These are phyloP conservation scores for Sordariomycetes sp. DNA, from an alignment of 2,329 filamentous ascomycete genomes.

Conservation along the genomic window DNA sequence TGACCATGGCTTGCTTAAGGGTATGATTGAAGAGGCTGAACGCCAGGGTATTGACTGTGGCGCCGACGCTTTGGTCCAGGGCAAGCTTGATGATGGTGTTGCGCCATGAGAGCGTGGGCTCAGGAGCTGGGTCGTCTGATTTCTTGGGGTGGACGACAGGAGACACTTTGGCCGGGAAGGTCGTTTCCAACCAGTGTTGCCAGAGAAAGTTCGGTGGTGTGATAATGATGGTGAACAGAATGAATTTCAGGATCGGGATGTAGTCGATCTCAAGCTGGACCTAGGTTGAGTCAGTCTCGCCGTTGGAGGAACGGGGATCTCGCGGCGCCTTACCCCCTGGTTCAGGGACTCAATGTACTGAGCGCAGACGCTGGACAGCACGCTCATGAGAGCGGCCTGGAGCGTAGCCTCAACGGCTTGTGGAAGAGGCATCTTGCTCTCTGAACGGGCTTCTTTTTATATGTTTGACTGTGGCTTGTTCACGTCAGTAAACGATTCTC, in stretches of 20 bases:
- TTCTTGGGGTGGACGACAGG: constrained; percentile 19
- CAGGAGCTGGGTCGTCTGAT: constrained; percentile 27
- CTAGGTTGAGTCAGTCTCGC: constrained; percentile 23
- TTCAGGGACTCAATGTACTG: constrained; percentile 59
- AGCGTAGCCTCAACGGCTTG: constrained; percentile 48
- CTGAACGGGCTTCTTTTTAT: no score
- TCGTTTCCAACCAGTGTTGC: constrained; percentile 67
- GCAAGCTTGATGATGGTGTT: constrained; percentile 60
- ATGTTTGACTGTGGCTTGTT: no score
- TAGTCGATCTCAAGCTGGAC: constrained; percentile 53
- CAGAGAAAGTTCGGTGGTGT: constrained; percentile 80
- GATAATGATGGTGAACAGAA: constrained; percentile 62
- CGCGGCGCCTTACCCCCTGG: constrained; percentile 35
- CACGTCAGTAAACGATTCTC: no score
- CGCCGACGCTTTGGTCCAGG: constrained; percentile 61
- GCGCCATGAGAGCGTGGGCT: constrained; percentile 42
- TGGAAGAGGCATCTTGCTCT: no score
- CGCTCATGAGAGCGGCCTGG: constrained; percentile 57
- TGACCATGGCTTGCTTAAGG: constrained; percentile 38
- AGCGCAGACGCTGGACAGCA: constrained; percentile 63
- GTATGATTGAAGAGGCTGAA: constrained; percentile 53
- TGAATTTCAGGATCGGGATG: constrained; percentile 65
- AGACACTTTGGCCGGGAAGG: constrained; percentile 57
- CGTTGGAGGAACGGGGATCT: not conserved
- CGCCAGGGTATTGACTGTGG: constrained; percentile 54